phyloP scores from a whole-genome alignment of 495 filamentous ascomycete species.

The Neurospora hispaniola region DNA sequence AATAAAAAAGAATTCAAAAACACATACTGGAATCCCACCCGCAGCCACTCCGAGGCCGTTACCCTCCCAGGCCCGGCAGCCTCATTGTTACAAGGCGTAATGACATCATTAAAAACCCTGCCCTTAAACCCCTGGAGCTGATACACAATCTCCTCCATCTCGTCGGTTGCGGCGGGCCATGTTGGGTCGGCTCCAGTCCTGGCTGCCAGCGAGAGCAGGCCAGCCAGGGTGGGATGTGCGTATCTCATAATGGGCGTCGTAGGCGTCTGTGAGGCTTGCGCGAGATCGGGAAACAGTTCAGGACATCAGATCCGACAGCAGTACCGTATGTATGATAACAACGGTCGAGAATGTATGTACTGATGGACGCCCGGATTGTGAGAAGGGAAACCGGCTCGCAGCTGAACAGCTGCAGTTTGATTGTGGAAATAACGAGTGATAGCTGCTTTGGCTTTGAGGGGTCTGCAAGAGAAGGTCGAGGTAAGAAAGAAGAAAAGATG shows the following conservation, averaged over 20 bases:
- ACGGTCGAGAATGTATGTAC: background rate
- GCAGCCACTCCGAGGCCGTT: conserved; percentile 51
- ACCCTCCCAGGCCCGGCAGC: conserved; percentile 43
- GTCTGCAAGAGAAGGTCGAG: background rate
- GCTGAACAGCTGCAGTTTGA: background rate
- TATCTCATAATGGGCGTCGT: conserved; percentile 15
- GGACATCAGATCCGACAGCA: background rate
- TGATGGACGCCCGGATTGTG: background rate
- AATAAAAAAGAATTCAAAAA: background rate
- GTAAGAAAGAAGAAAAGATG: background rate
- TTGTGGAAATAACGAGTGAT: background rate
- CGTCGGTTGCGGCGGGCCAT: conserved; percentile 49
- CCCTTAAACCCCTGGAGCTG: conserved; percentile 43
- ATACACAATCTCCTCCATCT: conserved; percentile 54
- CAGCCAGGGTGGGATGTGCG: conserved; percentile 11
- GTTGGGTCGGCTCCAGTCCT: conserved; percentile 37
- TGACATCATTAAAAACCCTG: conserved; percentile 42
- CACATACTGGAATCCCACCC: conserved; percentile 45
- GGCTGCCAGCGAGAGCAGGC: conserved; percentile 24
- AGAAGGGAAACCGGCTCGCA: background rate
- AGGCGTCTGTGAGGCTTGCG: background rate
- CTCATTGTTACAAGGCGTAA: conserved; percentile 48
- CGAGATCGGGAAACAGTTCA: background rate
- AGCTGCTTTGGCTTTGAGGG: background rate
- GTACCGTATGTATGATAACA: background rate